Conservation (phyloP, 768 basidiomycete genomes). For the Termitomyces sp. region DNA sequence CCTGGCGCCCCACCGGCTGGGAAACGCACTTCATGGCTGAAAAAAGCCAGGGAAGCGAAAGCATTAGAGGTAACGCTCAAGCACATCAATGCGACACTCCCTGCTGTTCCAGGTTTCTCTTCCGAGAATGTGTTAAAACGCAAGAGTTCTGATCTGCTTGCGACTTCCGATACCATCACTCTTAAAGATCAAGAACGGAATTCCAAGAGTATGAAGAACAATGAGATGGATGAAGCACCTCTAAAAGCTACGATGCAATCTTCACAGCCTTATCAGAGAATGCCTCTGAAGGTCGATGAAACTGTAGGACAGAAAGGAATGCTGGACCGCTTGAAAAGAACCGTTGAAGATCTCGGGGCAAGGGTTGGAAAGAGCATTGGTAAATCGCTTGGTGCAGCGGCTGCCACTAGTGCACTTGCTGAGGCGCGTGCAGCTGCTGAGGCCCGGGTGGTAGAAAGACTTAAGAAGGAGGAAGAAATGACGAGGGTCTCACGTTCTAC, state of each 20-base stretch:
- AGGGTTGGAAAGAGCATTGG: slow-evolving; percentile 51
- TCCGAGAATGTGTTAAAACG: slow-evolving; percentile 40
- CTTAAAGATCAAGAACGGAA: slow-evolving; percentile 36
- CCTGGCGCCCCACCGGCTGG: slow-evolving; percentile 38
- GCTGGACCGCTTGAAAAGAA: slow-evolving; percentile 64
- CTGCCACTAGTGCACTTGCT: slow-evolving; percentile 53
- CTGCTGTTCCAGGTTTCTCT: slow-evolving; percentile 10
- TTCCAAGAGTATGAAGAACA: slow-evolving; percentile 44
- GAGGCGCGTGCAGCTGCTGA: slow-evolving; percentile 66
- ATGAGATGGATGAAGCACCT: slow-evolving; percentile 28
- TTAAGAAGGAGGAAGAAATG: slow-evolving; percentile 40
- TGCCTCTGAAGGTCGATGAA: background rate
- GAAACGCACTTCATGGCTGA: slow-evolving; percentile 78
- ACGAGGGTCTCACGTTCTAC: slow-evolving; percentile 15
- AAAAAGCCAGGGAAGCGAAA: slow-evolving; percentile 69
- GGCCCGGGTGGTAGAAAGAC: slow-evolving; percentile 61
- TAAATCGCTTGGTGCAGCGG: slow-evolving; percentile 56
- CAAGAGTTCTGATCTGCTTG: slow-evolving; percentile 52
- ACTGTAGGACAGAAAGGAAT: slow-evolving; percentile 37
- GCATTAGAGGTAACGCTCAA: slow-evolving; percentile 52
- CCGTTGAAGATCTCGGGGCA: slow-evolving; percentile 60
- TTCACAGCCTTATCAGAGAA: background rate
- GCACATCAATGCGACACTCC: slow-evolving; percentile 20
- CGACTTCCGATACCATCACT: slow-evolving; percentile 10
- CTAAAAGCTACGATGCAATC: slow-evolving; percentile 3